Evolutionary conservation across 306 rosid genomes (phyloP).

Genomic region (Pyrus bretschneideri): DNA sequence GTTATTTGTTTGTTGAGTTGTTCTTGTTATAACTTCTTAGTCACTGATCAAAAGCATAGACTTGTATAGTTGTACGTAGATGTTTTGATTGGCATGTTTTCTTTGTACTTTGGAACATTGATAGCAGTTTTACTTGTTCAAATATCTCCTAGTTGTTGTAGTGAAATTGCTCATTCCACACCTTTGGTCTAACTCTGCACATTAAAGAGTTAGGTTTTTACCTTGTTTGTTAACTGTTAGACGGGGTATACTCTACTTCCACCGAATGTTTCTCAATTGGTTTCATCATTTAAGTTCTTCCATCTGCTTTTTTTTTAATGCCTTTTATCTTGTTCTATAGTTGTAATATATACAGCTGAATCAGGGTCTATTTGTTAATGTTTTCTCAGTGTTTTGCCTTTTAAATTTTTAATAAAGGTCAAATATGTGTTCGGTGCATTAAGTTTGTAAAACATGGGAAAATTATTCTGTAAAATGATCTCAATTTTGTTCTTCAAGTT

Average conservation of each 20-base stretch:
- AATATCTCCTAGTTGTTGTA: background rate
- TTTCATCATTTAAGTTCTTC: background rate
- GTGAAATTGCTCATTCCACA: background rate
- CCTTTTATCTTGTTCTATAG: background rate
- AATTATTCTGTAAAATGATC: background rate
- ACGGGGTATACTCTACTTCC: background rate
- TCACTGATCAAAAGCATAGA: background rate
- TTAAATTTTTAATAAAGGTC: background rate
- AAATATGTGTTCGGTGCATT: background rate
- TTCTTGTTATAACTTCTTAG: background rate
- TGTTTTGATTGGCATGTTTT: background rate
- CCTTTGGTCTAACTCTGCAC: background rate
- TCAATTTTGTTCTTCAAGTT: background rate
- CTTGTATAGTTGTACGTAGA: background rate
- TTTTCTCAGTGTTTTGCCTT: background rate
- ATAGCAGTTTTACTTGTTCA: too few species aligned
- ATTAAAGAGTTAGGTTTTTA: background rate
- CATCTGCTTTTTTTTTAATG: background rate
- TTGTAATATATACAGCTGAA: background rate
- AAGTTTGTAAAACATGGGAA: background rate
- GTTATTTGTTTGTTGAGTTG: background rate
- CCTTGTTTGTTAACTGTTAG: background rate
- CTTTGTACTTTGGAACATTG: background rate
- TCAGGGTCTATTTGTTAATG: background rate
- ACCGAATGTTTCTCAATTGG: background rate